Evolutionary conservation across 441 rosid genomes (phyloP), one percentile per base, ranked within the genome.

Genomic region (Biscutella laevigata): DNA sequence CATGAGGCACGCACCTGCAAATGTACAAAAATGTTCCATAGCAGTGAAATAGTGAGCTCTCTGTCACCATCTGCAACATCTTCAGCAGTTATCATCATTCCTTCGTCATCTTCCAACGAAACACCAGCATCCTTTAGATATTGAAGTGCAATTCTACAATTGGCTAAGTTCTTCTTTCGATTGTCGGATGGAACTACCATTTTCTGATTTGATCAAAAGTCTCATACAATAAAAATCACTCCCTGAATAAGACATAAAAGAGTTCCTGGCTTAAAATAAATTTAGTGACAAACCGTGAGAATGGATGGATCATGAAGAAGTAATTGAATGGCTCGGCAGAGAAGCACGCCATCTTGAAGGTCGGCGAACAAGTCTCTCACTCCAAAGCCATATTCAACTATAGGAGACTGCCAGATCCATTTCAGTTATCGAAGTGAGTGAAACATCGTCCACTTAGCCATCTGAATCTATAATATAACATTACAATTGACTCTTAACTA

Each of bases 301-400:
- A 91, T 78, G 17, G 88, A 85, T 11, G 94, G 39, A 48, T 85
- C 95, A 42, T 81, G 92, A 68, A 58, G 74, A 65, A 91, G 71
- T 51, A 91, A 86, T 60, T 91, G 95, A 55, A 83, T 74, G 40
- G 84, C 88, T 83, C 98, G 76, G 65, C 94, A 77, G n/a, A 91
- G 84, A 64, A 86, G 79, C 67, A 87, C 77, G 16, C 98, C 98
- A 71, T 91, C 95, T 74, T 87, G 95, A 45, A 91, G 83, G 71
- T 91, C 95, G 42, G 21, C 69, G 62, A 80, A 83, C 57, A 84
- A 45, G 70, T 87, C 86, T 43, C 58, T 72, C 66, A 83, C 78
- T 76, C 62, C 74, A 73, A 81, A 91, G 56, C 85, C 82, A 43
- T 79, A 87, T 73, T 81, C 96, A 71, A 74, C 74, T 26, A 84